These are phyloP conservation scores for thale cress (Arabidopsis thaliana) DNA, from an alignment of 345 rosid genomes.

Conservation along the genomic window TAIR10.1 NC_003070.9:26922001-26922500, in stretches of 20 bases:
- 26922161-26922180: background rate
- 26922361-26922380: slow-evolving; percentile 78
- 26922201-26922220: slow-evolving; percentile 5
- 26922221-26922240: slow-evolving; percentile 98
- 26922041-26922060: background rate
- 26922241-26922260: slow-evolving; percentile 86
- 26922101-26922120: slow-evolving; percentile 57
- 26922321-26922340: slow-evolving; percentile 71
- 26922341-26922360: slow-evolving; percentile 85
- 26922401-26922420: slow-evolving; percentile 69
- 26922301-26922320: slow-evolving; percentile 5
- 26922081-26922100: slow-evolving; percentile 59
- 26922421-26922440: slow-evolving; percentile 94
- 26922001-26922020: background rate
- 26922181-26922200: slow-evolving; percentile 16
- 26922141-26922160: slow-evolving; percentile 33
- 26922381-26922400: slow-evolving; percentile 83
- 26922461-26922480: slow-evolving; percentile 18
- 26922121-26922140: slow-evolving; percentile 87
- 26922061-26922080: slow-evolving; percentile 74
- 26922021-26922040: slow-evolving; percentile 6
- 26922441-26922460: slow-evolving; percentile 55
- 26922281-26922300: slow-evolving; percentile 34
- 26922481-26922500: background rate
- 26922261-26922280: background rate